Conservation (phyloP, 768 basidiomycete species). For the Trametes meyenii region DNA sequence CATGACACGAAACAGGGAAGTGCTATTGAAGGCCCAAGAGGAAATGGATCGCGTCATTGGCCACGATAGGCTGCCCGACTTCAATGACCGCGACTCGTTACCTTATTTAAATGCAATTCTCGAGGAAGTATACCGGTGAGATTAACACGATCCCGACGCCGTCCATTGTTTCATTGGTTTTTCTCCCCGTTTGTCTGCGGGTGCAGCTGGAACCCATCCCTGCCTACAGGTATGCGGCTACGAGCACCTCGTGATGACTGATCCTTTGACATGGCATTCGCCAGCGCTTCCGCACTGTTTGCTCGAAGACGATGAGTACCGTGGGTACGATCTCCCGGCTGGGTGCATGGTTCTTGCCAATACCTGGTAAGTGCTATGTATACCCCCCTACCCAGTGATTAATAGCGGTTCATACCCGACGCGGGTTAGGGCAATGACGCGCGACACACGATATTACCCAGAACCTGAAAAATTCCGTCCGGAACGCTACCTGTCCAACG, state of each 20-base stretch:
- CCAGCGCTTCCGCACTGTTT: conserved; percentile 28
- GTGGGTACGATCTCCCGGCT: conserved; percentile 30
- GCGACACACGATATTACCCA: conserved; percentile 35
- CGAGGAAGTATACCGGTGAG: conserved; percentile 35
- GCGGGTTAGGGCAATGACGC: conserved; percentile 30
- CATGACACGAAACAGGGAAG: conserved; percentile 39
- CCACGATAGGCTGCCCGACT: conserved; percentile 39
- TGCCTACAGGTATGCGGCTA: conserved; percentile 11
- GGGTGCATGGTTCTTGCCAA: conserved; percentile 30
- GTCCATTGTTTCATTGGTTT: too few relatives aligned
- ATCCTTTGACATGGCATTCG: neutral
- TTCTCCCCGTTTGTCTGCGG: neutral
- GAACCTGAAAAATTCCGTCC: conserved; percentile 51
- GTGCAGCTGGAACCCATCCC: neutral
- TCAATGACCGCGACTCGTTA: conserved; percentile 40
- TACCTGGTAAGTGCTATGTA: conserved; percentile 25
- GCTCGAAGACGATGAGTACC: conserved; percentile 30
- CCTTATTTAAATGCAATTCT: conserved; percentile 44
- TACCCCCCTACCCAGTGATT: neutral
- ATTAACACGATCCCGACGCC: neutral
- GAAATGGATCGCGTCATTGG: conserved; percentile 47
- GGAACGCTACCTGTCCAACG: conserved; percentile 44
- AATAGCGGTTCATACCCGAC: too few relatives aligned
- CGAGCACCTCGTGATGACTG: neutral
- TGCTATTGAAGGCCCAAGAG: conserved; percentile 40